Conservation (phyloP, 208 protist species). For the Acanthamoeba divionensis region DNA sequence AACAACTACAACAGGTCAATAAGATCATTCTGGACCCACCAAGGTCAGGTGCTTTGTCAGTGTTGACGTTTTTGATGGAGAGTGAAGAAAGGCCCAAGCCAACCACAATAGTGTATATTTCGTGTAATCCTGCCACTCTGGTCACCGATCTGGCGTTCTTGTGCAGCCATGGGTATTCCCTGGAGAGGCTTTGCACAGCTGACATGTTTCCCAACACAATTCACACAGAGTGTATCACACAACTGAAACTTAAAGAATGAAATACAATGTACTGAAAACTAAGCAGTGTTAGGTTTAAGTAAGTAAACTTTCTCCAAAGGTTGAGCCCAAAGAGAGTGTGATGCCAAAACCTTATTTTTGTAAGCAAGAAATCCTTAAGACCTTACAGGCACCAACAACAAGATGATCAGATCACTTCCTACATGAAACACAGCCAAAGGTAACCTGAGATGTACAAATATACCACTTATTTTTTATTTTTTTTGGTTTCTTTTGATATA, state of each 20-base stretch:
- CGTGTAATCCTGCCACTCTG: neutral
- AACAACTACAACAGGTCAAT: neutral
- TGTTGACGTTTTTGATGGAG: neutral
- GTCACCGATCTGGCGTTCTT: neutral
- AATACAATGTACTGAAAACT: too few relatives aligned
- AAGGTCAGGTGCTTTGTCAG: neutral
- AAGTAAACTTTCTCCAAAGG: too few relatives aligned
- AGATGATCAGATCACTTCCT: too few relatives aligned
- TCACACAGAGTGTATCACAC: slow-evolving; percentile 2
- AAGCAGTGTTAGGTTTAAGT: too few relatives aligned
- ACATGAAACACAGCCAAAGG: too few relatives aligned
- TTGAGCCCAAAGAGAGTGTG: too few relatives aligned
- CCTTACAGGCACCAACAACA: too few relatives aligned
- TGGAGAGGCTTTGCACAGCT: neutral
- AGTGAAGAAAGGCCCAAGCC: neutral
- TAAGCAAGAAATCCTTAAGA: too few relatives aligned
- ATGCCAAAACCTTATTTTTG: too few relatives aligned
- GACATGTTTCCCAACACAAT: slow-evolving; percentile 44
- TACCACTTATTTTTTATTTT: too few relatives aligned
- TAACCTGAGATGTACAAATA: too few relatives aligned
- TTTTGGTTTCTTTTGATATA: too few relatives aligned
- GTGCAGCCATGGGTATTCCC: neutral
- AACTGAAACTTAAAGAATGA: neutral
- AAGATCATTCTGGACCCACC: neutral
- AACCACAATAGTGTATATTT: slow-evolving; percentile 1